phyloP scores from a whole-genome alignment of 768 basidiomycete genomes.

The Rhodocollybia butyracea region DNA sequence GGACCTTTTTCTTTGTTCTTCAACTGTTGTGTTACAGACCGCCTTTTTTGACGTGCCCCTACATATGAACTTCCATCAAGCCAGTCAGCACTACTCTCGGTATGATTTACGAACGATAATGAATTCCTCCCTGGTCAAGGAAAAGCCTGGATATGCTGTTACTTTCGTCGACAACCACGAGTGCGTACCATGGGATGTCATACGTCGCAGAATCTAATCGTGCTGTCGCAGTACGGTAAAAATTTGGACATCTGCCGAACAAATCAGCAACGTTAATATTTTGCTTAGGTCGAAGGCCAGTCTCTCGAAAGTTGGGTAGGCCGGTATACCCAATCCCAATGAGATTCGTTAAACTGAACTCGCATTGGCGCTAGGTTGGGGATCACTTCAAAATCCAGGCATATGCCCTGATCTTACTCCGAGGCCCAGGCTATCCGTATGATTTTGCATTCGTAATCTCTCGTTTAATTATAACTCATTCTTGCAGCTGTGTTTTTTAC shows the following conservation, averaged over 20 bases:
- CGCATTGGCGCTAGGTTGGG: constrained; percentile 49
- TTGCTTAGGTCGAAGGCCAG: constrained; percentile 55
- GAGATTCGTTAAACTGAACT: background rate
- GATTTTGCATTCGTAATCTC: constrained; percentile 21
- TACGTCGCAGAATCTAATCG: too few species aligned
- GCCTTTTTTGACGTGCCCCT: constrained; percentile 92
- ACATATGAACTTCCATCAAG: constrained; percentile 78
- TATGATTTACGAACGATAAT: constrained; percentile 81
- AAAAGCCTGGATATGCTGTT: constrained; percentile 76
- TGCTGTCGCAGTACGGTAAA: constrained; percentile 65
- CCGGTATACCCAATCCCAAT: background rate
- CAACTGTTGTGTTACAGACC: constrained; percentile 54
- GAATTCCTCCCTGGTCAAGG: constrained; percentile 62
- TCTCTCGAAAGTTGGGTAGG: constrained; percentile 79
- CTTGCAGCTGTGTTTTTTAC: constrained; percentile 77
- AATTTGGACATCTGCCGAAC: constrained; percentile 12
- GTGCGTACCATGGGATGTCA: constrained; percentile 38
- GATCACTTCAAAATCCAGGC: constrained; percentile 76
- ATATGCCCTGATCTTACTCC: constrained; percentile 76
- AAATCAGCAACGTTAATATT: background rate
- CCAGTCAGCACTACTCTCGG: constrained; percentile 60
- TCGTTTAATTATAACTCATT: background rate
- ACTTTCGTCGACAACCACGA: constrained; percentile 92
- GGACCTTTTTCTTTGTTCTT: constrained; percentile 4
- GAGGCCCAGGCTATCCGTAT: constrained; percentile 70